Conservation (phyloP, 768 basidiomycete genomes). For the Dentipellis fragilis region DNA sequence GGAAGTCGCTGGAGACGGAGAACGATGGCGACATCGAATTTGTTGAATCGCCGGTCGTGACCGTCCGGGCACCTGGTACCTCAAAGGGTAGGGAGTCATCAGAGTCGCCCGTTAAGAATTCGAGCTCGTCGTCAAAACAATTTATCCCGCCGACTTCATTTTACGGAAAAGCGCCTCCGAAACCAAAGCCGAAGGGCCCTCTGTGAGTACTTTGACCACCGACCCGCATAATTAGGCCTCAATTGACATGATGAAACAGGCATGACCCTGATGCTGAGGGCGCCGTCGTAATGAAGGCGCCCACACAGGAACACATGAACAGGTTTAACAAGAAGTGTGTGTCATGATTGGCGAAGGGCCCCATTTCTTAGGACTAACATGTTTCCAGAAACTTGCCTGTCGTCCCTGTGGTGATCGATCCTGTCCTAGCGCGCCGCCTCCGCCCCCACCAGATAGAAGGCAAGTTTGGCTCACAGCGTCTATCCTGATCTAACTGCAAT, state of each 20-base stretch:
- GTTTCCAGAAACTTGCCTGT: constrained; percentile 45
- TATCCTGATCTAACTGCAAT: background rate
- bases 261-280: constrained; percentile 69
- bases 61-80: constrained; percentile 4
- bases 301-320: constrained; percentile 54
- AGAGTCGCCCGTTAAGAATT: constrained; percentile 14
- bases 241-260: constrained; percentile 24
- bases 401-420: constrained; percentile 84
- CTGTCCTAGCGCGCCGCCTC: constrained; percentile 64
- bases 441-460: constrained; percentile 90
- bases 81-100: background rate
- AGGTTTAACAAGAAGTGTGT: constrained; percentile 65
- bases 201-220: constrained; percentile 33
- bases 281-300: constrained; percentile 81
- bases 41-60: constrained; percentile 7
- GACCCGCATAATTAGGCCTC: background rate
- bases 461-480: constrained; percentile 12
- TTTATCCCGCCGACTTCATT: constrained; percentile 53
- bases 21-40: constrained; percentile 15
- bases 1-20: constrained; percentile 21
- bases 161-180: constrained; percentile 35
- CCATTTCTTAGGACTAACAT: background rate
- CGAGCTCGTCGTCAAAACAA: constrained; percentile 16
- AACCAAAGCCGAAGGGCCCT: constrained; percentile 22
- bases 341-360: background rate